Evolutionary conservation across 2,329 filamentous ascomycete genomes (phyloP).

Genomic region (Trichoderma koningiopsis): DNA sequence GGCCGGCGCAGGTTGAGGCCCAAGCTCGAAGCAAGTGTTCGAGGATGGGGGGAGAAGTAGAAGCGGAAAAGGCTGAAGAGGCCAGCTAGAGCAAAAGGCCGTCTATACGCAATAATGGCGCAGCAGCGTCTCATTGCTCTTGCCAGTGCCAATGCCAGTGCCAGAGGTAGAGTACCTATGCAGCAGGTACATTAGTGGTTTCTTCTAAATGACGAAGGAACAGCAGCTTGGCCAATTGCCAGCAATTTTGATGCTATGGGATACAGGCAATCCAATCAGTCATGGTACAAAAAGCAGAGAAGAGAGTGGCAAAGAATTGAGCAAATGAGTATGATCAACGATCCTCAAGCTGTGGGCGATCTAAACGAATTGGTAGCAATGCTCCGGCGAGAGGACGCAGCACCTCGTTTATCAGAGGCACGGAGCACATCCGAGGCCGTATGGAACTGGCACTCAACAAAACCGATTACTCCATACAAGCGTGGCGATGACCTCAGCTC

Average conservation of each 20-base stretch:
- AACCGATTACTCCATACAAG: neutral
- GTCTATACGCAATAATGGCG: neutral
- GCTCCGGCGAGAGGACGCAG: neutral
- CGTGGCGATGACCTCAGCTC: neutral
- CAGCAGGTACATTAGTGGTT: neutral
- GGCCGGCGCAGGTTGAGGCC: neutral
- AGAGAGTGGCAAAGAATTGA: neutral
- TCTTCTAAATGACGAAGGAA: conserved; percentile 3
- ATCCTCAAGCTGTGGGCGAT: neutral
- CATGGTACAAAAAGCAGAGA: neutral
- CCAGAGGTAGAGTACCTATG: neutral
- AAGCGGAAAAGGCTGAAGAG: neutral
- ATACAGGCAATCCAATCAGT: neutral
- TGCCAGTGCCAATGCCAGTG: neutral
- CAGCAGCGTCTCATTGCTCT: neutral
- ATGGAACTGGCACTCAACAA: neutral
- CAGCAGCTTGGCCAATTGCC: conserved; percentile 2
- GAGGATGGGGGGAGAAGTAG: neutral
- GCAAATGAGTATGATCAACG: neutral
- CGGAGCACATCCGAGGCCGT: neutral
- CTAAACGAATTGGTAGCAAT: conserved; percentile 3
- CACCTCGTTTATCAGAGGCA: neutral
- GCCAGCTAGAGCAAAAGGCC: neutral
- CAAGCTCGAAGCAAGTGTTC: neutral
- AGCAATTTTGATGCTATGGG: neutral